Evolutionary conservation across 495 filamentous ascomycete genomes (phyloP).

Genomic region (Aspergillus ellipticus): DNA sequence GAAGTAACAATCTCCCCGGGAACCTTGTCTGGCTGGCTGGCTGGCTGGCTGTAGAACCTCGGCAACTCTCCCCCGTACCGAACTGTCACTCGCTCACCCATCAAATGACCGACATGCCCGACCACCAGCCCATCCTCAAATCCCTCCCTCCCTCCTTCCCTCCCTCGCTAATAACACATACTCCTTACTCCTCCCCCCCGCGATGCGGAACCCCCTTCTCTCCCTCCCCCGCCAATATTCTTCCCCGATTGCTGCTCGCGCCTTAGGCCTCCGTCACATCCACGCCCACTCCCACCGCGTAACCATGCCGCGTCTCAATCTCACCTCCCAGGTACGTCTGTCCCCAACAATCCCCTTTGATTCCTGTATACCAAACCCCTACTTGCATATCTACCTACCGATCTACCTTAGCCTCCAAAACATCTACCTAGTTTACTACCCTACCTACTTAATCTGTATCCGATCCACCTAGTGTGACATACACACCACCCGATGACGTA

Average conservation of each 20-base stretch:
- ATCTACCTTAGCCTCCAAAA: no score
- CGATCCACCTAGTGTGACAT: no score
- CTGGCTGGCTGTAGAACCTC: no score
- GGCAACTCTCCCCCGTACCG: no score
- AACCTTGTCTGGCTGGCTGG: no score
- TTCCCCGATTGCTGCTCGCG: neutral
- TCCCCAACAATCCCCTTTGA: no score
- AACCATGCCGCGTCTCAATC: constrained; percentile 35
- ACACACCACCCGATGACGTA: neutral
- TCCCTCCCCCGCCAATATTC: neutral
- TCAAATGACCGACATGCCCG: neutral
- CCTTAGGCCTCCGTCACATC: neutral
- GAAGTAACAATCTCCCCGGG: no score
- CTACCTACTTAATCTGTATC: no score
- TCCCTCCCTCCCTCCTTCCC: no score
- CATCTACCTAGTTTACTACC: no score
- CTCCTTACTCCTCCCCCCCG: neutral
- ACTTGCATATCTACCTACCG: neutral
- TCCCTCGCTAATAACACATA: no score
- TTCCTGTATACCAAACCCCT: neutral
- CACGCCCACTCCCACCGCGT: neutral
- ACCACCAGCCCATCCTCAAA: no score
- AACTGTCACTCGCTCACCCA: neutral
- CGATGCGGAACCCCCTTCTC: neutral
- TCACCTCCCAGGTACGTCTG: constrained; percentile 27